A percentile compares a stretch with the other conserved stretches of the same genome.
phyloP scores from a whole-genome alignment of 805 yeast genomes.

The Yarrowia deformans region DNA sequence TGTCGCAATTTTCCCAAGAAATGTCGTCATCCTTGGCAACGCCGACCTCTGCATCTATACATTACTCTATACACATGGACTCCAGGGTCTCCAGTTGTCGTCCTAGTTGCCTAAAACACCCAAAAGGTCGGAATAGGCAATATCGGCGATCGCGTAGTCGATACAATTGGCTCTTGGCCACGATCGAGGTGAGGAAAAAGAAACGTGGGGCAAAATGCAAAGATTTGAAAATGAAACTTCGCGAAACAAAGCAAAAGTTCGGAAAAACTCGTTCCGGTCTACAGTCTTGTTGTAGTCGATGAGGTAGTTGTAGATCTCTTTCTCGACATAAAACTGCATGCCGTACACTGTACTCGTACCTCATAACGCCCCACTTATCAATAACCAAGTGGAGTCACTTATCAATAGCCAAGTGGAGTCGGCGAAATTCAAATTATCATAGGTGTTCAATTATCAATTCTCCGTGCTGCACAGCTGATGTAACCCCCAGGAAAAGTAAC shows the following conservation, averaged over 20 bases:
- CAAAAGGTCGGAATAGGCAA: constrained; percentile 3
- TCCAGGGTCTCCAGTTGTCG: background rate
- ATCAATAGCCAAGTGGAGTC: background rate
- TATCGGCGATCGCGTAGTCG: background rate
- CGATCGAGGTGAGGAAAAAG: constrained; percentile 3
- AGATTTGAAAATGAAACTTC: background rate
- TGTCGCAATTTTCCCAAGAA: too few relatives aligned
- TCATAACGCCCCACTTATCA: background rate
- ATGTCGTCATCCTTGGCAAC: background rate
- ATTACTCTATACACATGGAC: background rate
- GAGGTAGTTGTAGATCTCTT: too few relatives aligned
- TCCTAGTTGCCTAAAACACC: background rate
- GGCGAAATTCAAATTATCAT: background rate
- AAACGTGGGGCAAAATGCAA: background rate
- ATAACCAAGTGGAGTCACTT: background rate
- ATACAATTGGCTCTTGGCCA: background rate
- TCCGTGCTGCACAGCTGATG: constrained; percentile 1
- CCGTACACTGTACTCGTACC: too few relatives aligned
- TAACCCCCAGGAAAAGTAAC: background rate
- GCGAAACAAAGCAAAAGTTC: background rate
- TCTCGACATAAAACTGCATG: too few relatives aligned
- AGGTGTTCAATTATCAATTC: background rate
- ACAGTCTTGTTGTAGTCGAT: too few relatives aligned
- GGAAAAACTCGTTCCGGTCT: background rate
- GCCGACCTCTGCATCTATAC: background rate